Conservation (phyloP, 164 flowering plant species). For the Piper longum region DNA sequence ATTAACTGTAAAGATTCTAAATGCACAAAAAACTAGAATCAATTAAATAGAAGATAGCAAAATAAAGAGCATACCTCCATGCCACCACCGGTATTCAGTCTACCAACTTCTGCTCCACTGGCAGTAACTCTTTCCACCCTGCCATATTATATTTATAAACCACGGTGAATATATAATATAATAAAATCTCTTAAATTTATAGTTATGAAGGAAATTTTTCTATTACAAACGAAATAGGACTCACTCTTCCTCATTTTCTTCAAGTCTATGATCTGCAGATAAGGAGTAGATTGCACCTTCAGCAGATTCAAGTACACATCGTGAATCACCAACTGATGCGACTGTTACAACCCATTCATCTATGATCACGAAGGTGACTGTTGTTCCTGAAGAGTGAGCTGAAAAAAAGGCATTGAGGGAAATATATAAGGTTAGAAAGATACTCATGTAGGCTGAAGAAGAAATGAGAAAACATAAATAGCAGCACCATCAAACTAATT, state of each 20-base stretch:
- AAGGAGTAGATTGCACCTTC: conserved; percentile 69
- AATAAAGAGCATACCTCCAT: conserved; percentile 48
- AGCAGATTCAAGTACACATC: conserved; percentile 85
- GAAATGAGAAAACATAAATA: neutral
- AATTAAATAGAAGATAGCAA: neutral
- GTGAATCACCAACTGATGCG: conserved; percentile 98
- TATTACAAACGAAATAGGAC: conserved; percentile 9
- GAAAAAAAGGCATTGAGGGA: conserved; percentile 9
- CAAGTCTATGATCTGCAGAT: conserved; percentile 95
- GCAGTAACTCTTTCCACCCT: conserved; percentile 83
- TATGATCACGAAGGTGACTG: conserved; percentile 83
- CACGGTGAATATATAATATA: neutral
- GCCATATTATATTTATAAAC: conserved; percentile 4
- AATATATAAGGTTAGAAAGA: neutral
- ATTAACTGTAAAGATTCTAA: too few relatives aligned
- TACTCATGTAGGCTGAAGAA: neutral
- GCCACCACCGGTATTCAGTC: conserved; percentile 85
- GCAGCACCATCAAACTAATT: too few relatives aligned
- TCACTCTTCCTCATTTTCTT: conserved; percentile 80
- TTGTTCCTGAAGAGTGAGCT: conserved; percentile 91
- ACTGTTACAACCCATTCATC: conserved; percentile 95
- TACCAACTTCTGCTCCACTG: conserved; percentile 98
- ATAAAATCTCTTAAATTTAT: neutral
- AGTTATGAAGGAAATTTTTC: neutral
- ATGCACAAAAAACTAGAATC: too few relatives aligned